Base-by-base conservation (phyloP, 2,329 filamentous ascomycete species). In the Nemania sp. region DNA sequence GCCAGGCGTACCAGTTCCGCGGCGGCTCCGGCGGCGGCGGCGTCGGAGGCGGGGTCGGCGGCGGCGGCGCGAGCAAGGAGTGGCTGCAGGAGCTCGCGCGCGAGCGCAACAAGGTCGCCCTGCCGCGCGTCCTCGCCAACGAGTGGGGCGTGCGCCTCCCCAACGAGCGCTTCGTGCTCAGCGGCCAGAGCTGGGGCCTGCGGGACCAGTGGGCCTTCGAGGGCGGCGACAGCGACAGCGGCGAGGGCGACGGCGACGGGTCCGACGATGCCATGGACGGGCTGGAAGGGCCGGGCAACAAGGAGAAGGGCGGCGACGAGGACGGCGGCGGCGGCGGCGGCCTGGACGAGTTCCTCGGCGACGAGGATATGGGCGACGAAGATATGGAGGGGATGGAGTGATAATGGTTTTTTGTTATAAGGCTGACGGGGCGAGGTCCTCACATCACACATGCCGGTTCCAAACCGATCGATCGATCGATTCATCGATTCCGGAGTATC, bases 61-160 rank as follows among this genome's bases (percentile, higher is more conserved):
- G 76, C 6, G 76, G 82, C 35, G 84, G 83, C 9, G 78, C 85
- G 52, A 84, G 81, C 73, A 93, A 93, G 72, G 90, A 94, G 66
- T 92, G 90, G 74, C 81, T 93, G 78, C 78, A 88, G 58, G 89
- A 92, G 72, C 79, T 92, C n/a, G 90, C 90, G 12, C 80, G 83
- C 64, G 87, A 90, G 71, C 79, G 87, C 65, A 92, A 92, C 76
- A 85, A 84, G 68, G 79, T 89, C 29, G 83, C 82, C 1, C 75
- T 92, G 64, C 87, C 87, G 18, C 81, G 83, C 62, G 83, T 90
- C 15, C 78, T 83, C 12, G 81, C 83, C 43, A 85, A 84, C 68
- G 87, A 90, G 71, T 90, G 87, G 86, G 87, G 87, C 21, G 81
- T 89, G 6, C 77, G 87, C 11, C 73, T 90, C 61, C 87, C 87